Evolutionary conservation across 1,284 basidiomycete species (phyloP), one percentile per base, ranked within the genome.

Genomic region (Heterobasidion occidentale): DNA sequence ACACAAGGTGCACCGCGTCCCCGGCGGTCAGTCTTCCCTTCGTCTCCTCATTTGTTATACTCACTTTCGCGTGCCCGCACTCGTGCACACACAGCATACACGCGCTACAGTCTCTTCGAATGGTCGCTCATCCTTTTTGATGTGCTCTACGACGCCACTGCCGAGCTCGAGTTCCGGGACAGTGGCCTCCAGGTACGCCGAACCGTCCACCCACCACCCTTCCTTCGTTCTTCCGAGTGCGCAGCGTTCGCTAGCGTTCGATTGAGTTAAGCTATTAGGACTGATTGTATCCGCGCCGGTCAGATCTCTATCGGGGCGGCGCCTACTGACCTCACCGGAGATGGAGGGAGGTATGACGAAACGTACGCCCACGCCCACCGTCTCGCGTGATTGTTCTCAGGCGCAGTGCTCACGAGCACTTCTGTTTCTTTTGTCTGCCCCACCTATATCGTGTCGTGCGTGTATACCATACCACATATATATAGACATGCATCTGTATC

Each of bases 111-210:
- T 52, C 86, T 94, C 68, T 90, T 92, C 61, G 92, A 96, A 70
- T 96, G 92, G 92, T 76, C 76, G 2, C 80, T 95, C 52, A 92
- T 95, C 49, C 65, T 89, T 54, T 78, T 88, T 59, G 92, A 96
- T 61, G 76, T 95, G 33, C 62, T 83, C 14, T 95, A 86, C 62
- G 93, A 95, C 67, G 84, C 90, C 0, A 70, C 86, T 9, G 68
- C 80, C 0, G 78, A 79, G 53, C 69, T 76, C 17, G 91, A 94
- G 62, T 81, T 94, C 56, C 70, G 68, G 53, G 72, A 77, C 46
- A 73, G 75, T 11, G 71, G 78, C 58, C 63, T 88, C 27, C 74
- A 83, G 70, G 87, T 80, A 51, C 58, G 27, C 27, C 27, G 27
- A 27, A 27, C 27, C 27, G 3, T 3, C 27, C 27, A 27, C 3